Base-by-base conservation (phyloP, 306 rosid genomes). In the Erythrophleum fordii region DNA sequence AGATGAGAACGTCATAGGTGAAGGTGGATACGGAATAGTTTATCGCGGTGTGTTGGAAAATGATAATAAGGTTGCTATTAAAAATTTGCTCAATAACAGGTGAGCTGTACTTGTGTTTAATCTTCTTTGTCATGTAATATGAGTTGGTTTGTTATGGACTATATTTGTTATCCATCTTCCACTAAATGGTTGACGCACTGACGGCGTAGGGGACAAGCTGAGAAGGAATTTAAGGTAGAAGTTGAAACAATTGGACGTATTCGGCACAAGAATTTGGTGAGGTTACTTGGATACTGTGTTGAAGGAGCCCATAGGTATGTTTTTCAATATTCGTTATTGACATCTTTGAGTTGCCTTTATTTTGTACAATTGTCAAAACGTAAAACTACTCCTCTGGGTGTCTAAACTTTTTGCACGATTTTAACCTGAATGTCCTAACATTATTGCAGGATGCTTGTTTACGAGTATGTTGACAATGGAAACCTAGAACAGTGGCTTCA, bases 241-340 rank as follows among this genome's bases (percentile, higher is more conserved):
- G 98, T 93, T 74, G 98, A 93, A 66, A 93, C 98, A 56, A 93
- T 91, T 78, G 98, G 98, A 25, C 97, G 90, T 66, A 97, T 91
- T 45, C 88, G 98, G 29, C 98, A 93, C 72, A 93, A 93, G 84
- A 93, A 91, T 82, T 86, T 91, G 83, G 98, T 90, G 84, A 94
- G 98, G 35, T 97, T 93, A 59, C 80, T 93, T 83, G 97, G 98
- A 39, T 89, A 90, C 73, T 91, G 98, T 58, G 66, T 93, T 1
- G 97, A 93, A 83, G 97, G 98, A 61, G 92, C 89, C 84, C 90
- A 91, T 62, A 87, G 97, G 73, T 68, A 68, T 9, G 72, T 10
- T 10, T n/a, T 68, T 22, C 52, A 5, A 0, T 23, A 6, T 68
- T 68, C 53, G 22, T 41, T 20, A 67, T 39, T 18, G 25, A 39